A percentile compares a stretch with the other conserved stretches of the same genome.
phyloP scores from a whole-genome alignment of 106 monocot genomes.

The Ottelia alismoides region DNA sequence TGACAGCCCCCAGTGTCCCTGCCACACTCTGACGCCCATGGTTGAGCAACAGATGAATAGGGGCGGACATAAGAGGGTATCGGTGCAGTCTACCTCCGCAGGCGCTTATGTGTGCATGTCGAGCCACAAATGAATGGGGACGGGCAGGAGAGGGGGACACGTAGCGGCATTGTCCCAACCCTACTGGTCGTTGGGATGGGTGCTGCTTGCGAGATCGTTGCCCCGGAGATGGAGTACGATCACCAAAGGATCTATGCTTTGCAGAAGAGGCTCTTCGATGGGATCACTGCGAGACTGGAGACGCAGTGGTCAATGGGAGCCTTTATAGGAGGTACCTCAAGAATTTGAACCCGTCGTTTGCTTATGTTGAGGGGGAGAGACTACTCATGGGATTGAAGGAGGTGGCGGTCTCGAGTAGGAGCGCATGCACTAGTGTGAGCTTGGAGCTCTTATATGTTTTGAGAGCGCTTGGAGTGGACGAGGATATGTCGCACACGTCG shows the following conservation, averaged over 20 bases:
- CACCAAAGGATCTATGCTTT: conserved; percentile 22
- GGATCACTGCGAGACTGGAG: conserved; percentile 41
- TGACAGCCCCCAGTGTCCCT: too few species aligned
- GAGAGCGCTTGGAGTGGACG: conserved; percentile 79
- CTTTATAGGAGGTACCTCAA: conserved; percentile 53
- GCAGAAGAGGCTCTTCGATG: conserved; percentile 57
- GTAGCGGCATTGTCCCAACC: conserved; percentile 85
- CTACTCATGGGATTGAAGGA: conserved; percentile 88
- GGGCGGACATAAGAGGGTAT: too few species aligned
- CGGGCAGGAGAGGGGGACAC: conserved; percentile 89
- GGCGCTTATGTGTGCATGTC: conserved; percentile 64
- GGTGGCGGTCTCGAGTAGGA: conserved; percentile 84
- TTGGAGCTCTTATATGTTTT: conserved; percentile 82
- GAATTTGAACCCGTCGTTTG: conserved; percentile 75
- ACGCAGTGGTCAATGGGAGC: conserved; percentile 76
- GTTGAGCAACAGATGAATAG: too few species aligned
- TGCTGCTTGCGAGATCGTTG: conserved; percentile 77
- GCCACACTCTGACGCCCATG: too few species aligned
- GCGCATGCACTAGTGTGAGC: conserved; percentile 85
- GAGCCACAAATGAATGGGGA: conserved; percentile 98
- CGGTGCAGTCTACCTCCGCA: conserved; percentile 83
- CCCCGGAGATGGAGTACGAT: conserved; percentile 87
- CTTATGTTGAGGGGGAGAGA: conserved; percentile 86
- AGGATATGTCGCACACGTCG: conserved; percentile 94
- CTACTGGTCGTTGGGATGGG: conserved; percentile 87